Evolutionary conservation across 768 basidiomycete genomes (phyloP), one percentile per base, ranked within the genome.

Genomic region (Cyclocybe aegerita): DNA sequence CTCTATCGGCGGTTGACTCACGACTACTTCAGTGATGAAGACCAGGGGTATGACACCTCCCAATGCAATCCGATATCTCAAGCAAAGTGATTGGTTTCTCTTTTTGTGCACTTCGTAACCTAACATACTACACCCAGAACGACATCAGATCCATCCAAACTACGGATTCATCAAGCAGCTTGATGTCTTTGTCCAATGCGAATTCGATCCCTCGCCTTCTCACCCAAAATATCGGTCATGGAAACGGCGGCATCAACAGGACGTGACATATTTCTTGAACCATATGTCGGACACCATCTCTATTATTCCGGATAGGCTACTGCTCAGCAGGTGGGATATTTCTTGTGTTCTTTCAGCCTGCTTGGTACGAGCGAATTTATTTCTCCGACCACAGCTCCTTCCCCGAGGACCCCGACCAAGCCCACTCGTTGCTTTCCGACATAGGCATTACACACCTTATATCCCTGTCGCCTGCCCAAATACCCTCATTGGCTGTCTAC

Each of bases 101-200:
- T 42, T 37, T 38, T 30, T 10, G 8, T 11, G 16, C 34, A 23
- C 37, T 17, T 29, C 3, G 9, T 34, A 14, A 41, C 35, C 23
- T 38, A 17, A 46, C 50, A 41, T 16, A 10, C 17, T 12, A 41
- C 23, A 17, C 40, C 16, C 60, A 75, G 75, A 54, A 38, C 70
- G 77, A 31, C 71, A 71, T 1, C 63, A 68, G 32, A 65, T 72
- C 3, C 73, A 73, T 48, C 77, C 77, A 1, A 79, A 80, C 56
- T 77, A 75, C 51, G 77, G 77, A 1, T 86, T 86, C 59, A 61
- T 82, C 60, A 83, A 73, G 53, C 83, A 86, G 52, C 72, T 86
- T 15, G 71, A 82, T 35, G 66, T 70, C 1, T 86, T 84, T 53
- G 70, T 65, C 23, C 71, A 76, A 9, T 84, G 83, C 54, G 64